Percentiles rank a stretch among this genome's conserved stretches.
phyloP scores from a whole-genome alignment of 345 rosid species.

The Syzygium oleosum region DNA sequence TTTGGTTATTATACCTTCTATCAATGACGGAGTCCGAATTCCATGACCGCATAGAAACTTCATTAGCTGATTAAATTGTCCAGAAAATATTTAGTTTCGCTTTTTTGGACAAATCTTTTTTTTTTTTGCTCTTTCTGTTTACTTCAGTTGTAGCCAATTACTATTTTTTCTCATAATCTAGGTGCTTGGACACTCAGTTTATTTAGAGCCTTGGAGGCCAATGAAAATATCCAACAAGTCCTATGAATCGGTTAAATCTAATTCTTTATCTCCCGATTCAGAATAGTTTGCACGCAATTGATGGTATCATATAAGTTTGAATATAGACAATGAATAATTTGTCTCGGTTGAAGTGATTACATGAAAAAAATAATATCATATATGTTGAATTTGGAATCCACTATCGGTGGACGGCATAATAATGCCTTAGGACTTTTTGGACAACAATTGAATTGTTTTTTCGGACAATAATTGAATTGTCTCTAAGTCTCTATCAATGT shows the following conservation, averaged over 20 bases:
- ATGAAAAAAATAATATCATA: no score
- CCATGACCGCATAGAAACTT: not conserved
- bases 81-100: not conserved
- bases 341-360: not conserved
- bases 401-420: no score
- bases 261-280: not conserved
- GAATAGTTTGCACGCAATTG: no score
- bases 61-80: not conserved
- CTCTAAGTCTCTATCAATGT: not conserved
- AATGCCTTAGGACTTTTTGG: no score
- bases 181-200: fast-evolving
- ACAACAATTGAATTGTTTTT: no score
- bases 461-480: no score
- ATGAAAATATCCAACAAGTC: no score
- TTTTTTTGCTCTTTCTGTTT: no score
- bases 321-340: no score
- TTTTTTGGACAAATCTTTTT: not conserved
- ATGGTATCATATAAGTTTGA: not conserved
- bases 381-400: not conserved
- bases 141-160: not conserved
- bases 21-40: not conserved
- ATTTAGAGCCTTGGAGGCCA: not conserved
- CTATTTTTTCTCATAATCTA: no score
- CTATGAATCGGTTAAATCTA: no score
- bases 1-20: not conserved